Base-by-base conservation (phyloP, 129 eudicot species). In the Chrysanthemum seticuspe region DNA sequence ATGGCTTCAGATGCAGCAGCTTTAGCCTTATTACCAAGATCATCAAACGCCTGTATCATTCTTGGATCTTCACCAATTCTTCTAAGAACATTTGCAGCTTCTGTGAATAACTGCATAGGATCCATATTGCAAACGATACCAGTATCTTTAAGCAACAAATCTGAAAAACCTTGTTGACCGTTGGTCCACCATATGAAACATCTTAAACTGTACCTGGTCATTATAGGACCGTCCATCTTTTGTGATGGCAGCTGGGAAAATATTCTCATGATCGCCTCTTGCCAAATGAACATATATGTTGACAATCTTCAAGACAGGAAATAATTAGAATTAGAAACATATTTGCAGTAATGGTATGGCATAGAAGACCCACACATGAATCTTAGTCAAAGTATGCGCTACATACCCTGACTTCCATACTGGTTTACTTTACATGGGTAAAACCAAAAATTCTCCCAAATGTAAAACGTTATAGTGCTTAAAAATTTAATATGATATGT, bases 171-270 rank as follows among this genome's bases (percentile, higher is more conserved):
- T 15, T 27, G 18, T 27, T n/a, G 48, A 16, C 47, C 48, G 10
- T 15, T 18, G 48, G 23, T 53, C 31, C 53, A 62, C 5, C 15
- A 68, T 34, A 31, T 4, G 10, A 65, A 13, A 66, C 9, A 40
- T 5, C 13, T 57, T 13, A 50, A 9, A 75, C 79, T 86, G 78
- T 75, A 94, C 98, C 97, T 90, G 96, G 59, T 94, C 98, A 44
- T 88, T 94, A 73, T 90, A 94, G 54, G 98, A 94, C 68, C 98
- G 90, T 36, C 98, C 98, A 81, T 94, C 98, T 83, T 73, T 94
- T 61, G 86, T 87, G 74, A 94, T 90, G 66, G 98, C 96, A 72
- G 89, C 80, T 36, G 98, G 93, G 56, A 94, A 94, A 65, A 90
- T 83, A 49, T 84, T 88, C 31, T 86, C 89, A 73, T 79, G 82